A percentile compares a stretch with the other conserved stretches of the same genome.
Conservation (phyloP, 2,329 filamentous ascomycete species). For the Thermoascus crustaceus region DNA sequence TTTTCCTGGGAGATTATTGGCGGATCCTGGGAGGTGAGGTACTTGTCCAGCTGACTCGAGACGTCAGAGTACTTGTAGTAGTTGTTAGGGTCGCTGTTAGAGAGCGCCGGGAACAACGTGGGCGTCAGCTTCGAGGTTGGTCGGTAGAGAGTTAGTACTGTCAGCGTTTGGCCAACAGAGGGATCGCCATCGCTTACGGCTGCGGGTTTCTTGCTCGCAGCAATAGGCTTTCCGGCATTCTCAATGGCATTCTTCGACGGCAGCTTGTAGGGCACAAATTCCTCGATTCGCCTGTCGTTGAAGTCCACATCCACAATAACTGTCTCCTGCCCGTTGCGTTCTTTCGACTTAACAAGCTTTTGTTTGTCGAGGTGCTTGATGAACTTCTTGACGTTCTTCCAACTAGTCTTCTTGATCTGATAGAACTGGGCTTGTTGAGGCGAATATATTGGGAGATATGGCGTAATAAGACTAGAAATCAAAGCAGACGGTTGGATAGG, state of each 20-base stretch:
- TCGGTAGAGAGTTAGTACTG: constrained; percentile 46
- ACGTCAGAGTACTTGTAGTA: constrained; percentile 55
- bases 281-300: constrained; percentile 43
- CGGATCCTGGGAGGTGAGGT: constrained; percentile 48
- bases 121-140: constrained; percentile 51
- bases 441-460: constrained; percentile 54
- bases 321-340: constrained; percentile 55
- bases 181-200: constrained; percentile 30
- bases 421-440: constrained; percentile 49
- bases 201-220: constrained; percentile 21
- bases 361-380: constrained; percentile 60
- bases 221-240: constrained; percentile 28
- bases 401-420: constrained; percentile 62
- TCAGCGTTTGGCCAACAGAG: constrained; percentile 35
- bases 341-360: constrained; percentile 55
- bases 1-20: constrained; percentile 50
- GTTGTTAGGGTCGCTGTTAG: constrained; percentile 42
- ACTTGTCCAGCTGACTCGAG: constrained; percentile 48
- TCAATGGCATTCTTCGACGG: constrained; percentile 48
- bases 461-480: constrained; percentile 57
- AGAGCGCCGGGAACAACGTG: constrained; percentile 42
- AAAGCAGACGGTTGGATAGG: constrained; percentile 57
- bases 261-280: constrained; percentile 56
- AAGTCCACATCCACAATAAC: constrained; percentile 60
- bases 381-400: constrained; percentile 63